phyloP scores from a whole-genome alignment of 2,329 filamentous ascomycete species.

The Lachnellula suecica region DNA sequence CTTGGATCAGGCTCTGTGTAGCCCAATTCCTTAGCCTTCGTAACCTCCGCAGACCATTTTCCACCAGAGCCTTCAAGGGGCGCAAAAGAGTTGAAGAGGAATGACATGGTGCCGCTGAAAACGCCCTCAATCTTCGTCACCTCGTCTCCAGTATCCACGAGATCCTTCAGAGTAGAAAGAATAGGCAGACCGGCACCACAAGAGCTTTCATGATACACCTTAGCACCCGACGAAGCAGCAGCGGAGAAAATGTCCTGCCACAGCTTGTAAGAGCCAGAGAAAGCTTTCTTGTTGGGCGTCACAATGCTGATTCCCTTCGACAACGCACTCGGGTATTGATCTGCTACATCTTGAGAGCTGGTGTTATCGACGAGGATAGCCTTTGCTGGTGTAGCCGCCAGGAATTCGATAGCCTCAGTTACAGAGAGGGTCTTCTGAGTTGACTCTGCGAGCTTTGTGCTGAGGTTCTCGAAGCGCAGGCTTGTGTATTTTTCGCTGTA shows the following conservation, averaged over 20 bases:
- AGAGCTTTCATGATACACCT: slow-evolving; percentile 92
- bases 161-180: slow-evolving; percentile 88
- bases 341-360: slow-evolving; percentile 81
- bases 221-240: slow-evolving; percentile 68
- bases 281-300: slow-evolving; percentile 98
- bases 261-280: slow-evolving; percentile 75
- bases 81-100: slow-evolving; percentile 96
- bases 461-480: slow-evolving; percentile 58
- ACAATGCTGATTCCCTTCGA: slow-evolving; percentile 83
- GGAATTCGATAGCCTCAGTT: slow-evolving; percentile 72
- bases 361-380: slow-evolving; percentile 94
- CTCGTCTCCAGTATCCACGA: slow-evolving; percentile 91
- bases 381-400: slow-evolving; percentile 74
- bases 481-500: slow-evolving; percentile 71
- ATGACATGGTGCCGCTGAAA: slow-evolving; percentile 96
- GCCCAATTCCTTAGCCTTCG: slow-evolving; percentile 86
- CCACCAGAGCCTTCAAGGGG: slow-evolving; percentile 74
- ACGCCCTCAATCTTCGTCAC: slow-evolving; percentile 94
- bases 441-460: slow-evolving; percentile 64
- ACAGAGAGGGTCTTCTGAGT: slow-evolving; percentile 65
- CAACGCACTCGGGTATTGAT: slow-evolving; percentile 79
- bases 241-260: slow-evolving; percentile 87
- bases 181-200: slow-evolving; percentile 92
- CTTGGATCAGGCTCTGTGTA: slow-evolving; percentile 89
- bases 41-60: slow-evolving; percentile 88